Evolutionary conservation across 305 asterid genomes (phyloP), one percentile per base, ranked within the genome.

Genomic region (Fraxinus baroniana): DNA sequence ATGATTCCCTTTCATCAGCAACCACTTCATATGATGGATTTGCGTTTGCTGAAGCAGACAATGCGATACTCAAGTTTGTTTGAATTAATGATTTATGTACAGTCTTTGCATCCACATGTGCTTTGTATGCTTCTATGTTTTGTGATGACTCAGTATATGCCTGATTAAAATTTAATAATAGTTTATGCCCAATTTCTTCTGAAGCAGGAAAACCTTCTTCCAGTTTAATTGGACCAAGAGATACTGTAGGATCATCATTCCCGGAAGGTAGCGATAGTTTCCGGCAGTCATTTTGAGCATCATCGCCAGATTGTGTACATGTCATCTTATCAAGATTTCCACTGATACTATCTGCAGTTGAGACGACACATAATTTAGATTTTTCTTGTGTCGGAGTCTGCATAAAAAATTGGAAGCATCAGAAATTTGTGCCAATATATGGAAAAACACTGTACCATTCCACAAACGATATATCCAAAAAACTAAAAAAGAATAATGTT

Each of bases 11-110:
- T 81, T 91, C 97, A 80, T 91, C 91, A 80, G 87, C 86, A 66
- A 84, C 84, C 33, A 80, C 78, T 36, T 84, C 88, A 32, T 89
- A 80, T 20, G 83, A 87, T 79, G 86, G 44, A 83, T 84, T 88
- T 49, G 86, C 49, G 81, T 85, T 90, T 26, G 91, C 86, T 32
- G 92, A 80, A 77, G 92, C 88, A 80, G 93, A 85, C 87, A 94
- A 85, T 75, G 93, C 89, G 70, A 95, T 95, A 87, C 96, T 92
- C 89, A 95, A 90, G 86, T 94, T 89, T 32, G 98, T 93, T 81
- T 90, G 90, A 83, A 94, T 92, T 46, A 82, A 84, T 79, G 94
- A 82, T 78, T 84, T 87, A 79, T 86, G 90, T 73, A 73, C 72
- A 75, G 81, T 87, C 76, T 68, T 79, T 77, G 83, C 73, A 52